These are phyloP conservation scores for Cercospora zeina DNA, from an alignment of 2,329 filamentous ascomycete genomes.

Conservation along the genomic window DNA sequence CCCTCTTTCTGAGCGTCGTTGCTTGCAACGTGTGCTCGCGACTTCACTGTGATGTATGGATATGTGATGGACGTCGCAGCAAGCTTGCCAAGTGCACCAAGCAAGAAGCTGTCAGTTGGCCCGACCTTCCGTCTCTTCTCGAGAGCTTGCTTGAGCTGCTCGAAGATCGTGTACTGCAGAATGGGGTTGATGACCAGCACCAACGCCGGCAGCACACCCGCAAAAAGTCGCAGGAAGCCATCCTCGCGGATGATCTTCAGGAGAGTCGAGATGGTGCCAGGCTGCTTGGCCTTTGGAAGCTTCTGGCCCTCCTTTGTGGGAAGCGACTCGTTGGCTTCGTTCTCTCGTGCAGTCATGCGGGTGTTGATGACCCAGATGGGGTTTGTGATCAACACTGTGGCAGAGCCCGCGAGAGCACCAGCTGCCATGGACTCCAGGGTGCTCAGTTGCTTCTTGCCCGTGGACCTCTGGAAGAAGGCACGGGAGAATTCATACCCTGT, in stretches of 20 bases:
- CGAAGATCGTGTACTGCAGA: slow-evolving; percentile 96
- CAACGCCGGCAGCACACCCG: slow-evolving; percentile 87
- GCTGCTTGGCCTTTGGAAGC: slow-evolving; percentile 54
- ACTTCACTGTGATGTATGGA: slow-evolving; percentile 98
- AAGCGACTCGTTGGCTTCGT: slow-evolving; percentile 48
- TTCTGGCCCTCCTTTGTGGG: slow-evolving; percentile 44
- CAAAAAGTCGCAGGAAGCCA: slow-evolving; percentile 80
- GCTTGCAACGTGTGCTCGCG: slow-evolving; percentile 88
- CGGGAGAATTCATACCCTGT: slow-evolving; percentile 92
- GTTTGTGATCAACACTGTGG: slow-evolving; percentile 94
- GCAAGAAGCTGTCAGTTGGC: slow-evolving; percentile 81
- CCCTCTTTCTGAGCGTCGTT: slow-evolving; percentile 75
- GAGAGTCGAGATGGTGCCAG: slow-evolving; percentile 78
- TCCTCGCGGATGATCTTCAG: slow-evolving; percentile 78
- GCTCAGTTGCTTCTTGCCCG: slow-evolving; percentile 75
- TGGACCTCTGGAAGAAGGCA: slow-evolving; percentile 77
- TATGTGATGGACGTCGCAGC: slow-evolving; percentile 93
- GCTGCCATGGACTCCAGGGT: slow-evolving; percentile 94
- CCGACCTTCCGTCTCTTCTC: slow-evolving; percentile 78
- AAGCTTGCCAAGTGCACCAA: slow-evolving; percentile 91
- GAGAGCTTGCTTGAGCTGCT: slow-evolving; percentile 90
- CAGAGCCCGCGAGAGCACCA: slow-evolving; percentile 87
- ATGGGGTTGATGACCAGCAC: slow-evolving; percentile 98
- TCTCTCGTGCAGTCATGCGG: slow-evolving; percentile 88
- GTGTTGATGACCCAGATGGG: slow-evolving; percentile 99